Conservation (phyloP, 805 yeast genomes). For the Kuraishia hungarica region DNA sequence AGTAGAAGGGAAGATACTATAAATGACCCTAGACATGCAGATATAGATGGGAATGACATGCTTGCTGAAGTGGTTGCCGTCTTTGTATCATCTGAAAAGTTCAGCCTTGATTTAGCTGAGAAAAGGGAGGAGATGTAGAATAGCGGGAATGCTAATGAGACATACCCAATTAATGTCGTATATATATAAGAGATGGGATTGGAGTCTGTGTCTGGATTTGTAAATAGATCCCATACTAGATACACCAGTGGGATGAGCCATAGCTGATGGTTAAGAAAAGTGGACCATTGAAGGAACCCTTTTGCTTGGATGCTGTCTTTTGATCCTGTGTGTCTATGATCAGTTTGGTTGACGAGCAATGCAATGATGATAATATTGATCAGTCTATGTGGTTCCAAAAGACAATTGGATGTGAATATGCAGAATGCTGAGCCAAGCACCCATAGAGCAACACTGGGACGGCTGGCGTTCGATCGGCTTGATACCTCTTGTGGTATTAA, state of each 20-base stretch:
- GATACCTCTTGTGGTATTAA: neutral
- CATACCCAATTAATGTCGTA: neutral
- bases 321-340: neutral
- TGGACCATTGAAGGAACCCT: slow-evolving; percentile 1
- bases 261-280: slow-evolving; percentile 11
- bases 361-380: neutral
- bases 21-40: neutral
- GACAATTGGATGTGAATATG: neutral
- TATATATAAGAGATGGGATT: slow-evolving; percentile 4
- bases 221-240: neutral
- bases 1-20: neutral
- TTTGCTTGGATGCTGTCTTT: neutral
- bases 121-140: neutral
- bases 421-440: neutral
- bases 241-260: slow-evolving; percentile 2
- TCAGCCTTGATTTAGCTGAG: neutral
- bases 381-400: neutral
- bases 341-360: neutral
- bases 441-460: neutral
- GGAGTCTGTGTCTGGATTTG: slow-evolving; percentile 2
- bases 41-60: neutral
- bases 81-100: neutral
- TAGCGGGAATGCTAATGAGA: slow-evolving; percentile 1
- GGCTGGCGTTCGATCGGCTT: neutral
- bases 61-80: neutral